Evolutionary conservation across 139 green algal genomes (phyloP), one percentile per base, ranked within the genome.

Genomic region (Deuterostichococcus epilithicus): DNA sequence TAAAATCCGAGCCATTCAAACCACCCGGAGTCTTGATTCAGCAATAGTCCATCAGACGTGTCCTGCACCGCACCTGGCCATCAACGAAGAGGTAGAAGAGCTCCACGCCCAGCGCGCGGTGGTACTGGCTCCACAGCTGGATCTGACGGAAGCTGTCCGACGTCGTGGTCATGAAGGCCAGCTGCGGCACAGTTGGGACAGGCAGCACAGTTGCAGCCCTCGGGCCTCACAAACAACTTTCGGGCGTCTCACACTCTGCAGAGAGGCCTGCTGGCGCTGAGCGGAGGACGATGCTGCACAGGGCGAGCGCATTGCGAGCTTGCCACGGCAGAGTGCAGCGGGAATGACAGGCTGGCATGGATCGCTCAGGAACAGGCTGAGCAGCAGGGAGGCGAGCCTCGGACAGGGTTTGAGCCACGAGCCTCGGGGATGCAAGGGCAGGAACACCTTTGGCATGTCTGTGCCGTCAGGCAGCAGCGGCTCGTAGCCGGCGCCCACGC

Each of bases 11-110:
- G 5, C 5, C 18, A 63, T 28, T 13, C 52, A 23, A 63, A 20
- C 18, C 52, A 5, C 18, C 13, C 52, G 5, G 52, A 63, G 52
- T 5, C 26, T 63, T 28, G 26, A 13, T 52, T 52, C 42, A 38
- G 26, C n/a, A n/a, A n/a, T n/a, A n/a, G n/a, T n/a, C n/a, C 65
- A 38, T 37, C 15, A n/a, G n/a, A n/a, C n/a, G n/a, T n/a, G n/a
- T n/a, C n/a, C n/a, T n/a, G n/a, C n/a, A n/a, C n/a, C 76, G 15
- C 68, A 83, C 84, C 72, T 86, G 80, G 20, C 86, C 88, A 28
- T 92, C 84, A 0, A 86, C 81, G 75, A 92, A 92, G 20, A 92
- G 78, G 81, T 92, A 92, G 77, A 89, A 92, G 26, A 38, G 60
- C 8, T 73, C 59, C 1, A 92, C 86, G 0, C 88, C 88, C 3